Evolutionary conservation across 2,329 filamentous ascomycete genomes (phyloP).

Genomic region (Colletotrichum plurivorum): DNA sequence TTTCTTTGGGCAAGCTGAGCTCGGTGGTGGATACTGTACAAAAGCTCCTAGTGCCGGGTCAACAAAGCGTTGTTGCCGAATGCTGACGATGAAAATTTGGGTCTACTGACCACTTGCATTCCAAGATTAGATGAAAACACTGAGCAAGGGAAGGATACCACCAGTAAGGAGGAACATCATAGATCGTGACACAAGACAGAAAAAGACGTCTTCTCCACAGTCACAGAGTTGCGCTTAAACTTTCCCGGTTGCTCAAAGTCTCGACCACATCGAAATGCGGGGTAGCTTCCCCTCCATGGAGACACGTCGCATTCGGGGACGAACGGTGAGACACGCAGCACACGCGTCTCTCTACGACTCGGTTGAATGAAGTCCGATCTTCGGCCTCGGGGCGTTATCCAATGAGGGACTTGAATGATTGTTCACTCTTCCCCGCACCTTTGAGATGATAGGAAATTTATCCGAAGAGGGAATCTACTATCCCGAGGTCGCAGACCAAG

Average conservation of each 20-base stretch:
- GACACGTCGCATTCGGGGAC: background rate
- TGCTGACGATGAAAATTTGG: too few species aligned
- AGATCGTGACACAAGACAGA: background rate
- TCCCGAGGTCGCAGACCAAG: background rate
- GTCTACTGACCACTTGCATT: too few species aligned
- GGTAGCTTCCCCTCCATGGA: slow-evolving; percentile 16
- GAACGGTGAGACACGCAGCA: background rate
- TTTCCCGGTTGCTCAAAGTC: background rate
- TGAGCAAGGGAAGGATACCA: background rate
- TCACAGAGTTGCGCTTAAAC: background rate
- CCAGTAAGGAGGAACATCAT: background rate
- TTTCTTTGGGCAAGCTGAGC: slow-evolving; percentile 12
- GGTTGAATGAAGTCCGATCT: background rate
- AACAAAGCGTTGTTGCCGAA: background rate
- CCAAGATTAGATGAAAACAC: too few species aligned
- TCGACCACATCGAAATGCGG: slow-evolving; percentile 8
- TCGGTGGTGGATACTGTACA: slow-evolving; percentile 9
- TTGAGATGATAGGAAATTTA: background rate
- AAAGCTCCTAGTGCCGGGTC: background rate
- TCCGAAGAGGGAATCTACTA: background rate
- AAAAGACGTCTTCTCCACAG: too few species aligned
- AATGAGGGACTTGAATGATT: background rate
- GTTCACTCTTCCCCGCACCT: background rate
- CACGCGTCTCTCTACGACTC: background rate
- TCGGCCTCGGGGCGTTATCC: background rate